Conservation (phyloP, 257 asterid species). For the Forsythia viridissima region DNA sequence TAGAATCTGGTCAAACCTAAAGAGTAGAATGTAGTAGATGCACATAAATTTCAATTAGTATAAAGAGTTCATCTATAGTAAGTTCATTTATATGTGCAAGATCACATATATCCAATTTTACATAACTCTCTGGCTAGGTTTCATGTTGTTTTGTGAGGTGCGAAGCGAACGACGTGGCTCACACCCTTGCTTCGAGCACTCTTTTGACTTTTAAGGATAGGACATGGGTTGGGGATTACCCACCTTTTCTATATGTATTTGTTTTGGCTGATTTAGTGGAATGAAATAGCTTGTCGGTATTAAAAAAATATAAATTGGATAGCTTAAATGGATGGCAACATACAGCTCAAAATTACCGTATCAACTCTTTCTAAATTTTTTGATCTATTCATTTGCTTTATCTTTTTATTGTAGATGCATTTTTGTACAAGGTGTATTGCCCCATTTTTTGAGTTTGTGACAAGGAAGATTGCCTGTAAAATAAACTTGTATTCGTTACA, state of each 20-base stretch:
- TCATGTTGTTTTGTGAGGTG: background rate
- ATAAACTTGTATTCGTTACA: slow-evolving; percentile 19
- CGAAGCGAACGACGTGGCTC: no score
- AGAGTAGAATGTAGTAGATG: background rate
- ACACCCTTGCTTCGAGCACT: no score
- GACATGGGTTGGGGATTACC: no score
- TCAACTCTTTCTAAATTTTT: background rate
- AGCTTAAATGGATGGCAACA: background rate
- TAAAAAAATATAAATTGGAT: no score
- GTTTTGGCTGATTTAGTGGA: no score
- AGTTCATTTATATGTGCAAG: background rate
- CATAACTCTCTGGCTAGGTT: background rate
- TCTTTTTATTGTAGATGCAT: background rate
- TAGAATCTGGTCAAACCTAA: background rate
- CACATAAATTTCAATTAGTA: background rate
- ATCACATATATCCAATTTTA: no score
- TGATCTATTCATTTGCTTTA: background rate
- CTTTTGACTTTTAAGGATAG: no score
- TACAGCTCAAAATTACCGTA: background rate
- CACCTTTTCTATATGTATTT: no score
- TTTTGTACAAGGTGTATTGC: background rate
- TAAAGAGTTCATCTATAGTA: background rate
- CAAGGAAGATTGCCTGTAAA: background rate
- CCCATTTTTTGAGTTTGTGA: slow-evolving; percentile 16
- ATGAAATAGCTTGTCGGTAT: no score